Percentiles rank a stretch among this genome's conserved stretches.
phyloP scores from a whole-genome alignment of 1,284 basidiomycete genomes.

The Phenoliferia sp. region DNA sequence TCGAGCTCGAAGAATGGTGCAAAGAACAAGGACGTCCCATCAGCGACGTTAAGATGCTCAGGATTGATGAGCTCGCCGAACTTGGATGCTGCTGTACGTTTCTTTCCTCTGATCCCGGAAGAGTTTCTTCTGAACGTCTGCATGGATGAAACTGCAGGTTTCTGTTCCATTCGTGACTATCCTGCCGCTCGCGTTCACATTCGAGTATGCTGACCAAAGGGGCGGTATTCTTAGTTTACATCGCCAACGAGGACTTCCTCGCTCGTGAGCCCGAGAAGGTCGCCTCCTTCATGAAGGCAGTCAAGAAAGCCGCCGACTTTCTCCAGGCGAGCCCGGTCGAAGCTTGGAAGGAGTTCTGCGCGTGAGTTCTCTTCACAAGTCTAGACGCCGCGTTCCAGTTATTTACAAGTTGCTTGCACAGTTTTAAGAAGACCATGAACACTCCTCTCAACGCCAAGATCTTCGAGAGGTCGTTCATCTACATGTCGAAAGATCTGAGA shows the following conservation, averaged over 20 bases:
- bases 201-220: background rate
- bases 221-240: constrained; percentile 21
- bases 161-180: constrained; percentile 37
- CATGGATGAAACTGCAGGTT: constrained; percentile 30
- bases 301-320: constrained; percentile 44
- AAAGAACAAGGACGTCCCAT: constrained; percentile 39
- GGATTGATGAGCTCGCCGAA: constrained; percentile 43
- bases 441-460: constrained; percentile 38
- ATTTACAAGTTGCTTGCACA: background rate
- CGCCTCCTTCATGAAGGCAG: constrained; percentile 43
- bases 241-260: constrained; percentile 37
- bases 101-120: background rate
- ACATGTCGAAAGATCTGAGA: constrained; percentile 41
- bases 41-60: constrained; percentile 44
- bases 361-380: constrained; percentile 30
- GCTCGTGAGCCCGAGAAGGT: constrained; percentile 40
- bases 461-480: constrained; percentile 42
- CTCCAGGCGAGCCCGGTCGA: constrained; percentile 39
- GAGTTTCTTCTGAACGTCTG: background rate
- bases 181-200: background rate
- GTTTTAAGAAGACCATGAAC: constrained; percentile 37
- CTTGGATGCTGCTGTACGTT: constrained; percentile 40
- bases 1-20: constrained; percentile 43
- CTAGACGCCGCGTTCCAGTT: background rate
- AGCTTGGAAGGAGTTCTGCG: constrained; percentile 43